Percentiles rank a stretch among this genome's conserved stretches.
phyloP scores from a whole-genome alignment of 176 grass and related monocot species.

The Musa beccarii region DNA sequence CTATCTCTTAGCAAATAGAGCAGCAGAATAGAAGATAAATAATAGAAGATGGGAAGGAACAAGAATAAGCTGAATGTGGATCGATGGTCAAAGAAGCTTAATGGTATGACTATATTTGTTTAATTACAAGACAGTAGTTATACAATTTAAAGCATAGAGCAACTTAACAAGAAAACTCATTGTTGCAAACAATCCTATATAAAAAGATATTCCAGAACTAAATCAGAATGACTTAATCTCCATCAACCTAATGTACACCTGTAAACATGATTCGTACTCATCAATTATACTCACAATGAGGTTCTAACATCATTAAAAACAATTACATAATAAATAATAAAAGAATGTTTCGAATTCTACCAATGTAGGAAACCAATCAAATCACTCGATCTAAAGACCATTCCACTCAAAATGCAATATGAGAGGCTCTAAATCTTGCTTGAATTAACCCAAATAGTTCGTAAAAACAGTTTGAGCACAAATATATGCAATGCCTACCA shows the following conservation, averaged over 20 bases:
- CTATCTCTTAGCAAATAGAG: too few relatives aligned
- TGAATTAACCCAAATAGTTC: not conserved
- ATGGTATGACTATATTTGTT: too few relatives aligned
- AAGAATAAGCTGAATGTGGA: too few relatives aligned
- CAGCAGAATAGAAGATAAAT: too few relatives aligned
- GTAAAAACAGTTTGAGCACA: not conserved
- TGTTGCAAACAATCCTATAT: too few relatives aligned
- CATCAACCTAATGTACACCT: not conserved
- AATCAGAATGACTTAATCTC: too few relatives aligned
- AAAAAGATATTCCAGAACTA: too few relatives aligned
- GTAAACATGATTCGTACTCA: not conserved
- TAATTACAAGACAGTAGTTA: too few relatives aligned
- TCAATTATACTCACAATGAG: not conserved
- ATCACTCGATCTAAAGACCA: not conserved
- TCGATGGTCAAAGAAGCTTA: too few relatives aligned
- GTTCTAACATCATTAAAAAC: not conserved
- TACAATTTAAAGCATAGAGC: too few relatives aligned
- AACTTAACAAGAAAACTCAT: too few relatives aligned
- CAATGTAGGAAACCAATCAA: not conserved
- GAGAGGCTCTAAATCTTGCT: not conserved
- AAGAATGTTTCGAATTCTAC: not conserved
- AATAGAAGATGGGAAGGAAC: too few relatives aligned
- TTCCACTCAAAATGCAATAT: not conserved
- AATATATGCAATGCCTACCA: conserved; percentile 1
- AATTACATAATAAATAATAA: not conserved